Evolutionary conservation across 257 asterid genomes (phyloP), one percentile per base, ranked within the genome.

Genomic region (Fraxinus americana): DNA sequence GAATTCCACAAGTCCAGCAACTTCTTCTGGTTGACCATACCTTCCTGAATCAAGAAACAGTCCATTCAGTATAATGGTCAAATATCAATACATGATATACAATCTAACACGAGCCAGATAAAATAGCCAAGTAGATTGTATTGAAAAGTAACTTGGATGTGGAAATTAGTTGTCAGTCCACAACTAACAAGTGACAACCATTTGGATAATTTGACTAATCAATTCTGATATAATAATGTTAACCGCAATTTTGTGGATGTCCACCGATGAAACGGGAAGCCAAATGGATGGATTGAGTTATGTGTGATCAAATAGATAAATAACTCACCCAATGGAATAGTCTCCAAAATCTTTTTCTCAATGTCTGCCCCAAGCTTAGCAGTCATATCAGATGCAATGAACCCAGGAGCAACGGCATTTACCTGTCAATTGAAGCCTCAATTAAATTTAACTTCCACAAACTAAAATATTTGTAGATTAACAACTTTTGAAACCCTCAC

Each of bases 401-500:
- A 93, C 71, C 99, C 99, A 48, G 98, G 99, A 84, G 99, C 98
- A 81, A 96, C 87, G 16, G 97, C 98, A 89, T 93, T 96, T 76
- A 92, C 97, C 98, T 93, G 87, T 45, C 71, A 75, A 79, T 54
- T 9, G 75, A 71, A 82, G 70, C 80, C 50, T 77, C 69, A 61
- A 7, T 69, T 83, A 70, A 66, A 41, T 29, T 74, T 41, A 3
- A 35, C 25, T 77, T 75, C 57, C 43, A 74, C 19, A 61, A 52
- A 32, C 63, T 65, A 79, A 74, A 67, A 63, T 59, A 8, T 30
- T 25, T 29, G 50, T 76, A 54, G 71, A 67, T 39, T 54, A 59
- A 63, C 38, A 48, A 59, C 79, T 38, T 19, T 25, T 36, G 19
- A 74, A 70, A 78, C 72, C 82, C 97, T 83, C 76, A 95, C 97